Evolutionary conservation across 345 rosid genomes (phyloP).

Genomic region (Salix caprea): DNA sequence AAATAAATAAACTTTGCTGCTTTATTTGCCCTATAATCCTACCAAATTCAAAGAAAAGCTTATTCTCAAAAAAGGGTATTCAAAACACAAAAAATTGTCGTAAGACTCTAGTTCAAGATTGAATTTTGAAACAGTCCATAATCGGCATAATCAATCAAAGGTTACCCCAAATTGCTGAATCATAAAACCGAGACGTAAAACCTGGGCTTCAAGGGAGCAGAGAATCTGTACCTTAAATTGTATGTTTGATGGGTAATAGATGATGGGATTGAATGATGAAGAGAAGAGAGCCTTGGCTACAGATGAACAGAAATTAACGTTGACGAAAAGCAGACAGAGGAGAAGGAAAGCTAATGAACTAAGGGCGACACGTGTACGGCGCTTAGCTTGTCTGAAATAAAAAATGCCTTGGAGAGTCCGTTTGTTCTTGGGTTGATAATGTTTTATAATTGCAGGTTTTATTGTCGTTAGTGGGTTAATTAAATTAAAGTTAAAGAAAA

Average conservation of each 20-base stretch:
- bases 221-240: background rate
- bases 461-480: too few relatives aligned
- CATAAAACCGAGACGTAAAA: background rate
- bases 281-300: background rate
- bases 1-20: background rate
- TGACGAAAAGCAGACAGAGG: background rate
- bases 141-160: background rate
- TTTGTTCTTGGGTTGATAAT: background rate
- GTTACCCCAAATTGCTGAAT: background rate
- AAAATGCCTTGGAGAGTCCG: background rate
- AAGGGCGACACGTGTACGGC: background rate
- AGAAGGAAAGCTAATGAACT: background rate
- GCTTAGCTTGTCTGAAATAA: background rate
- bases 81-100: background rate
- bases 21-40: background rate
- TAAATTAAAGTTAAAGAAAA: too few relatives aligned
- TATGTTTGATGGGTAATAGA: background rate
- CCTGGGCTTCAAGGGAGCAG: background rate
- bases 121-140: background rate
- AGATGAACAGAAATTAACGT: background rate
- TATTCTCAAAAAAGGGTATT: background rate
- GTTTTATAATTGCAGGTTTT: background rate
- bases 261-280: background rate
- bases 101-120: background rate
- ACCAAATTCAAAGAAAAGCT: background rate